Evolutionary conservation across 1,284 basidiomycete genomes (phyloP), one percentile per base, ranked within the genome.

Genomic region (Pseudozyma sp.): DNA sequence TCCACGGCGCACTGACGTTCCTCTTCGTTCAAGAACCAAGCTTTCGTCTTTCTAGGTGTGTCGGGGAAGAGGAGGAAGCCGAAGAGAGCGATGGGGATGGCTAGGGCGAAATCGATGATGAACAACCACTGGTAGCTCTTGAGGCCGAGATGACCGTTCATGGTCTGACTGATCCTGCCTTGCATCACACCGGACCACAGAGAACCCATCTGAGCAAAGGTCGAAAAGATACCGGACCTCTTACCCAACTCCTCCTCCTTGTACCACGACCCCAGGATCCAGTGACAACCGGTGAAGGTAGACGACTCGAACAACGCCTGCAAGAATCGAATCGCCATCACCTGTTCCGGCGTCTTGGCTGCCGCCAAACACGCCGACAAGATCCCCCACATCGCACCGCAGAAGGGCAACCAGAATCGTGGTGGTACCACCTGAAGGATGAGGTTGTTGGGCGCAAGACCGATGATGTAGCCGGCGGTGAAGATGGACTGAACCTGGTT

Each of bases 211-310:
- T 91, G 85, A 0, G 90, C 90, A 13, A 90, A 90, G 53, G 88
- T 88, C 13, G 90, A 90, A 81, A 92, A 92, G 73, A 92, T 89
- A 3, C 89, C 90, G 3, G 89, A 90, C 10, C 90, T 87, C 75
- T 91, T 91, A 5, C 90, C 90, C 2, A 91, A 86, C 83, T 92
- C 91, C 29, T 85, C 85, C 5, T 88, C 86, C 77, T 88, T 90
- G 79, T 91, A 92, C 91, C 90, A 91, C 87, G 89, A 89, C 56
- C 91, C 90, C 33, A 92, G 87, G 54, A 92, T 86, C 80, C 91
- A 91, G 72, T 90, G 91, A 16, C 66, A 65, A 5, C 75, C 75
- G 1, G 73, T 63, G 30, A 79, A 79, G 10, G 77, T 79, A 7
- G 90, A 91, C 0, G 90, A 88, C 81, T 92, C 91, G 5, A 89